Conservation (phyloP, 306 rosid genomes). For the Rubus idaeus region DNA sequence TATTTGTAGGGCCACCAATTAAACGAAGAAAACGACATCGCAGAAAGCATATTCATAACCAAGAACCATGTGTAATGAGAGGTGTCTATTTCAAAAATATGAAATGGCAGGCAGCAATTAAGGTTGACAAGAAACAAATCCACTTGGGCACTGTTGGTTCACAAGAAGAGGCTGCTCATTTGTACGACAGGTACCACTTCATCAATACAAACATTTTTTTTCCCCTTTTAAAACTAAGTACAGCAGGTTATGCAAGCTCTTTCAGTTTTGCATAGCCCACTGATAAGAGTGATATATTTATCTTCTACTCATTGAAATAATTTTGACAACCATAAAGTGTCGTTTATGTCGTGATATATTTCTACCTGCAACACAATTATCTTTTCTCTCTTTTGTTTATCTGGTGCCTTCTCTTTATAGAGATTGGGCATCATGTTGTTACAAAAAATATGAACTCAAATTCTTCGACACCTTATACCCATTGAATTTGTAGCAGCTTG, state of each 20-base stretch:
- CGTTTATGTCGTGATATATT: no score
- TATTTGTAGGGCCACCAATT: constrained; percentile 64
- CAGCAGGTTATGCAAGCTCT: neutral
- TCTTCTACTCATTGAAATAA: neutral
- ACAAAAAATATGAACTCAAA: neutral
- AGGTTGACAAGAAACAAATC: constrained; percentile 96
- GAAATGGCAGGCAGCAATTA: constrained; percentile 99
- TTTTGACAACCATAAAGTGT: neutral
- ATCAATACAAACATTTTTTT: neutral
- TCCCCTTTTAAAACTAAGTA: neutral
- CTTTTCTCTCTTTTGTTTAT: neutral
- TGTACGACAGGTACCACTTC: constrained; percentile 70
- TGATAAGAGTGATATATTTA: neutral
- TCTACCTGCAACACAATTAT: neutral
- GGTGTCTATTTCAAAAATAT: constrained; percentile 92
- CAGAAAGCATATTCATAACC: constrained; percentile 71
- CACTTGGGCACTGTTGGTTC: constrained; percentile 91
- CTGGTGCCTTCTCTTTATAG: neutral
- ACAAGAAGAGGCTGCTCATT: constrained; percentile 93
- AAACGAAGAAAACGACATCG: constrained; percentile 89
- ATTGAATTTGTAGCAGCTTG: neutral
- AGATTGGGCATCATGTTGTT: neutral
- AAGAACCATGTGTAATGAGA: constrained; percentile 77
- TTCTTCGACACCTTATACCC: neutral
- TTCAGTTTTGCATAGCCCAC: neutral